Evolutionary conservation across 208 protist genomes (phyloP), one percentile per base, ranked within the genome.

Genomic region (Vickermania spadyakhi): DNA sequence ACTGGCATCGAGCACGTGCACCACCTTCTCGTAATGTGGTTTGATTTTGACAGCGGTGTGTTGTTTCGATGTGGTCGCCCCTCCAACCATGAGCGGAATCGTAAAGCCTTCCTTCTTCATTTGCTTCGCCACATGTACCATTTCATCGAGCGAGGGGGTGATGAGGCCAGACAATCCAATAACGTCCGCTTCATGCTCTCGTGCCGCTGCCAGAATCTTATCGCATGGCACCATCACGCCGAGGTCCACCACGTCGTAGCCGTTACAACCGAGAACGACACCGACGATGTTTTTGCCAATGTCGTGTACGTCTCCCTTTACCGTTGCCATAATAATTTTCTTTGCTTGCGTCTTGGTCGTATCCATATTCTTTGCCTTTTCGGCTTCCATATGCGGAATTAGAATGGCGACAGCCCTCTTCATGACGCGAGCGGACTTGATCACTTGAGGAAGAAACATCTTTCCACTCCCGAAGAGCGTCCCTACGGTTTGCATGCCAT

Each of bases 251-350:
- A 98, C 78, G 60, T 88, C 70, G 75, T 97, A 98, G 73, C 97
- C 97, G 75, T 98, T 99, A 79, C 97, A 99, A 50, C 89, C 94
- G 3, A 99, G 79, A 36, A 98, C 97, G 13, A 98, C 93, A 50
- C 83, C 93, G 3, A 98, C 96, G 60, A 99, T 99, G 68, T 98
- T 98, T 77, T 98, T 99, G 59, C 97, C 97, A 59, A 98, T 99
- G 66, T 99, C 97, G 72, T 99, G 97, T 22, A 99, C 97, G 68
- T 99, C 97, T 56, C 97, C 97, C 75, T 98, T 98, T 26, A 99
- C 97, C 2, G 97, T 99, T 1, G 97, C 96, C 60, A 99, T 80
- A 0, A 99, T 50, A 22, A 98, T 62, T 0, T 70, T 81, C 66
- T 81, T 81, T 29, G 74, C 57, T 31, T 60, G 59, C 13, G 36